A percentile compares a stretch with the other conserved stretches of the same genome.
Evolutionary conservation across 768 basidiomycete genomes (phyloP).

Genomic region (Lactifluus hygrophoroides): DNA sequence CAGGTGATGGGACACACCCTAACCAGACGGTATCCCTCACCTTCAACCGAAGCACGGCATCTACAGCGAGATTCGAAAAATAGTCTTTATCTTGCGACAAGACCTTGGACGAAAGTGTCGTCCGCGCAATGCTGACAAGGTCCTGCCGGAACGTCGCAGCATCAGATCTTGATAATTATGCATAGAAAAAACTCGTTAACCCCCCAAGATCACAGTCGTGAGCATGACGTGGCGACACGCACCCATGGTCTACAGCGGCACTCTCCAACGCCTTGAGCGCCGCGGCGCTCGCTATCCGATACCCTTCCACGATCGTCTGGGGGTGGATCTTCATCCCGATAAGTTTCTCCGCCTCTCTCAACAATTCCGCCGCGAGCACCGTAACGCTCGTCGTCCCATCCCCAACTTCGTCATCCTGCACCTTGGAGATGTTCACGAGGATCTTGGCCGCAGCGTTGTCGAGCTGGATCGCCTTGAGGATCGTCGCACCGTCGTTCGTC

Average conservation of each 20-base stretch:
- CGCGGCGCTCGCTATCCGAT: conserved; percentile 80
- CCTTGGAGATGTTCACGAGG: conserved; percentile 98
- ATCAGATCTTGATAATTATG: conserved; percentile 56
- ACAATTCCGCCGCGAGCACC: conserved; percentile 82
- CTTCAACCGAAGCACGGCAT: conserved; percentile 90
- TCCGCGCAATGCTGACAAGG: conserved; percentile 92
- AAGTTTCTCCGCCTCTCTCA: conserved; percentile 93
- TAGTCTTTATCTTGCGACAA: conserved; percentile 95
- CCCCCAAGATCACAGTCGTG: background rate
- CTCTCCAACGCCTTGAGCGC: conserved; percentile 79
- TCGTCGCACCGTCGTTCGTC: conserved; percentile 98
- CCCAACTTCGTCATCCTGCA: conserved; percentile 99
- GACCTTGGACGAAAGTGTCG: conserved; percentile 93
- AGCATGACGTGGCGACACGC: conserved; percentile 32
- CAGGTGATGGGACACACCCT: background rate
- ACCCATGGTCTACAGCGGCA: conserved; percentile 80
- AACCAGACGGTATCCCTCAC: conserved; percentile 29
- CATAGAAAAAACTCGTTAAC: background rate
- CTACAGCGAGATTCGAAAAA: conserved; percentile 95
- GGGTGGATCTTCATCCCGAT: conserved; percentile 92
- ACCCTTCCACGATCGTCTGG: conserved; percentile 96
- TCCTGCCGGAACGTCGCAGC: conserved; percentile 73
- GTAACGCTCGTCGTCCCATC: conserved; percentile 92
- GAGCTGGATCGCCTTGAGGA: conserved; percentile 92
- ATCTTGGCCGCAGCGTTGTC: conserved; percentile 99